Base-by-base conservation (phyloP, 2,329 filamentous ascomycete species). In the Aspergillus sp. region DNA sequence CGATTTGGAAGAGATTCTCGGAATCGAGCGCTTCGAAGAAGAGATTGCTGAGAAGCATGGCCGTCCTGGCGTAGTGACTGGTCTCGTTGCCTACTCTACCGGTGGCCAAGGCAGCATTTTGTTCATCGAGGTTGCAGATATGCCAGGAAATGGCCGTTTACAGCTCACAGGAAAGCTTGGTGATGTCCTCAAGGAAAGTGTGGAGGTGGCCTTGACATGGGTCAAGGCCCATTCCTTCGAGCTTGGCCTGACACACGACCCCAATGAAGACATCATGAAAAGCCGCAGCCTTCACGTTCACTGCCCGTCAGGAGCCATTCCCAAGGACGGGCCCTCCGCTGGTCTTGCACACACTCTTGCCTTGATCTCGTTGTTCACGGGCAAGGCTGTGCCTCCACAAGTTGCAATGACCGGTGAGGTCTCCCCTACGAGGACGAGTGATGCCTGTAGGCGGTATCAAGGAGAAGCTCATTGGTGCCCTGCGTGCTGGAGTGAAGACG, bases 401-500 rank as follows among this genome's bases (percentile, higher is more conserved):
- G 83, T 98, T 67, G 93, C 93, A 35, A 98, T 98, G 93, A 98
- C 93, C 0, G 82, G 82, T 7, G 82, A 86, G 59, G 71, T 85
- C 49, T 89, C 86, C 86, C 44, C 80, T 98, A 27, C 81, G 93
- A 34, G 93, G 93, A 19, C 83, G 90, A 52, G 86, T 98, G 44
- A 88, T 93, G 69, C 89, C 91, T 27, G 93, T 98, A 31, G 93
- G 93, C 42, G 93, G 93, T 12, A 97, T 98, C 72, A 96, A 97
- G 71, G 91, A 98, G 79, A 98, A 98, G 69, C 77, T 97, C 42
- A 97, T 98, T 61, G 93, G 93, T 19, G 93, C 93, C 7, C 75
- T 94, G 61, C 80, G 91, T 43, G 93, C 93, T 2, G 93, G 93
- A 27, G 91, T 98, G 49, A 95, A 95, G 77, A 91, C 88, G 29